A percentile compares a stretch with the other conserved stretches of the same genome.
Evolutionary conservation across 1,284 basidiomycete species (phyloP).

Genomic region (Anthracocystis walkeri): DNA sequence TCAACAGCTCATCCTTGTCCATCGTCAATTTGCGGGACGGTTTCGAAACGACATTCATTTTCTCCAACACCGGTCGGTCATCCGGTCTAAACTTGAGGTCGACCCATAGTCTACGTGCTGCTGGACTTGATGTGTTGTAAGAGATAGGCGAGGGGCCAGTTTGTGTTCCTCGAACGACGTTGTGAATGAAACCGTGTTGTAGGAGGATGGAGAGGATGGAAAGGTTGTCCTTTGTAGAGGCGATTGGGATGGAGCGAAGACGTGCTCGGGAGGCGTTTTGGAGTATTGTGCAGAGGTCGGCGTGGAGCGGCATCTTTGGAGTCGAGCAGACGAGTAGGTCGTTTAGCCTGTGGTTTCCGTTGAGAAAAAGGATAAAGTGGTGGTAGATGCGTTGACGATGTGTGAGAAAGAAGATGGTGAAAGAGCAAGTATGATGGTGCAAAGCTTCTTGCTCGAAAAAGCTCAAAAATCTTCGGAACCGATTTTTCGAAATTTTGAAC

Average conservation of each 20-base stretch:
- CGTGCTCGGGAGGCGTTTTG: conserved; percentile 89
- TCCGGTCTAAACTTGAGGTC: conserved; percentile 85
- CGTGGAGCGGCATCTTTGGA: conserved; percentile 73
- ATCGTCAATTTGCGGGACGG: conserved; percentile 82
- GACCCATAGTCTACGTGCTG: conserved; percentile 78
- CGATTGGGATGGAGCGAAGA: conserved; percentile 78
- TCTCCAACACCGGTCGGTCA: conserved; percentile 81
- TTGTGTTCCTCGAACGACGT: conserved; percentile 81
- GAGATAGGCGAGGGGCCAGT: conserved; percentile 76
- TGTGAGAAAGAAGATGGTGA: background rate
- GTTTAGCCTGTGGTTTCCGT: background rate
- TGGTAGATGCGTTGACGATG: background rate
- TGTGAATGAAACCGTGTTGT: conserved; percentile 84
- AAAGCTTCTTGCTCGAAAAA: conserved; percentile 1
- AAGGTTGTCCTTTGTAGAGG: conserved; percentile 83
- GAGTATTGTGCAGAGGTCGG: conserved; percentile 81
- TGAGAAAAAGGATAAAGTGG: background rate
- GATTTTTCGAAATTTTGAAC: background rate
- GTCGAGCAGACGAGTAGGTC: background rate
- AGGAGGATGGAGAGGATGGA: conserved; percentile 86
- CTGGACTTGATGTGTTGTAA: conserved; percentile 73
- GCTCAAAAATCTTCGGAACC: conserved; percentile 25
- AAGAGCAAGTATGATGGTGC: background rate
- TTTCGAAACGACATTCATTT: conserved; percentile 80
- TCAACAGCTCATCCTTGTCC: conserved; percentile 78